A percentile compares a stretch with the other conserved stretches of the same genome.
Evolutionary conservation across 306 rosid genomes (phyloP).

Genomic region (Inga laurina): DNA sequence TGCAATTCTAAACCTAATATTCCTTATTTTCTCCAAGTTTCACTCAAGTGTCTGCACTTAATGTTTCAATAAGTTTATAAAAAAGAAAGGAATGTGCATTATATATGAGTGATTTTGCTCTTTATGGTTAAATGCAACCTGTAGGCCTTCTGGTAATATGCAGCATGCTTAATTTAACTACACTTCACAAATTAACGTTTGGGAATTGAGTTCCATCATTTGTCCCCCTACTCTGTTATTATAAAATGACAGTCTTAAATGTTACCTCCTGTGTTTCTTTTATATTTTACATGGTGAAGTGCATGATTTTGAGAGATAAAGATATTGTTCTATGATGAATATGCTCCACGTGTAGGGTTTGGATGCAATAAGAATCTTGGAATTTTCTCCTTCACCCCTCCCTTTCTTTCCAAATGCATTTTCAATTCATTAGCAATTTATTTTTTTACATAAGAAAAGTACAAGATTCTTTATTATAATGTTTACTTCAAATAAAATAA

Average conservation of each 20-base stretch:
- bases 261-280: slow-evolving; percentile 18
- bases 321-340: no score
- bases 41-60: neutral
- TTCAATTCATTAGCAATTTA: no score
- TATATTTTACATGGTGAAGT: no score
- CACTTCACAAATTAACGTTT: slow-evolving; percentile 2
- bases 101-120: neutral
- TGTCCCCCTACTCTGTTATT: neutral
- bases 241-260: neutral
- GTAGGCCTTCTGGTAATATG: slow-evolving; percentile 5
- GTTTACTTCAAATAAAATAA: no score
- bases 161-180: neutral
- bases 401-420: no score
- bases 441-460: no score
- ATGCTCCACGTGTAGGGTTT: no score
- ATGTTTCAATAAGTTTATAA: neutral
- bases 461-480: no score
- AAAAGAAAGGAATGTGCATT: neutral
- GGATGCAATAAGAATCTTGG: no score
- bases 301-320: no score
- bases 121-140: neutral
- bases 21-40: neutral
- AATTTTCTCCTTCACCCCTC: no score
- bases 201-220: neutral
- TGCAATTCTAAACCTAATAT: neutral